A percentile compares a stretch with the other conserved stretches of the same genome.
Evolutionary conservation across 2,329 filamentous ascomycete species (phyloP).

Genomic region (Microcyclosporella mali): DNA sequence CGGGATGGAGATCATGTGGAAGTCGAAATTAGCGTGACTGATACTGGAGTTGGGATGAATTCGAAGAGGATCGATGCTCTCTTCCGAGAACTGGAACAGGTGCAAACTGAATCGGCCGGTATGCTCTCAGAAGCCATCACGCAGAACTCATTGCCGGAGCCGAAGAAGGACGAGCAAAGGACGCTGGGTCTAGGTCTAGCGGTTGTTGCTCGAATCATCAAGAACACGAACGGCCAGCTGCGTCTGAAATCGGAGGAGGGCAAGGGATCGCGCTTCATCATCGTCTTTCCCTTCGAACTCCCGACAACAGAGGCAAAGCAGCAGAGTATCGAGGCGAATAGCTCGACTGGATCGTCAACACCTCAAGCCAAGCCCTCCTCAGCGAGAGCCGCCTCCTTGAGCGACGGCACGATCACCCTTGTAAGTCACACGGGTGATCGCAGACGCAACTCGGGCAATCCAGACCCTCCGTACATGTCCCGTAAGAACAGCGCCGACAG

Average conservation of each 20-base stretch:
- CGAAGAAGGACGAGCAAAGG: slow-evolving; percentile 28
- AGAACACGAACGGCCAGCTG: slow-evolving; percentile 87
- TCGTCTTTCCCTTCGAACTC: slow-evolving; percentile 69
- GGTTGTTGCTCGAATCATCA: slow-evolving; percentile 74
- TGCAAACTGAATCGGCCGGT: slow-evolving; percentile 50
- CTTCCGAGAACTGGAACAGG: slow-evolving; percentile 61
- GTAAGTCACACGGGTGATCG: slow-evolving; percentile 44
- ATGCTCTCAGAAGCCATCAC: slow-evolving; percentile 36
- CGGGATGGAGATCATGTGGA: slow-evolving; percentile 50
- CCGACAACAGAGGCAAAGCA: slow-evolving; percentile 37
- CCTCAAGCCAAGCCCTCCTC: slow-evolving; percentile 16
- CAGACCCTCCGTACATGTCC: slow-evolving; percentile 11
- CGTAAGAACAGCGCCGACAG: slow-evolving; percentile 39
- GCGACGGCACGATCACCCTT: slow-evolving; percentile 54
- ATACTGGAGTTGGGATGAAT: slow-evolving; percentile 65
- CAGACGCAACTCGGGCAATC: slow-evolving; percentile 14
- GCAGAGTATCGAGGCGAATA: slow-evolving; percentile 11
- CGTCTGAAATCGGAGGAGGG: slow-evolving; percentile 77
- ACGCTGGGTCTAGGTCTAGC: slow-evolving; percentile 78
- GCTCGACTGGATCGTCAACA: slow-evolving; percentile 21
- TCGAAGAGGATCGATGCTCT: slow-evolving; percentile 51
- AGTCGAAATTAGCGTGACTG: slow-evolving; percentile 68
- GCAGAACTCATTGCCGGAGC: slow-evolving; percentile 27
- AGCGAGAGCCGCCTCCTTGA: slow-evolving; percentile 12
- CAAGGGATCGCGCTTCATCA: slow-evolving; percentile 74